Base-by-base conservation (phyloP, 176 grass and related monocot genomes). In the Rhynchospora pubera region DNA sequence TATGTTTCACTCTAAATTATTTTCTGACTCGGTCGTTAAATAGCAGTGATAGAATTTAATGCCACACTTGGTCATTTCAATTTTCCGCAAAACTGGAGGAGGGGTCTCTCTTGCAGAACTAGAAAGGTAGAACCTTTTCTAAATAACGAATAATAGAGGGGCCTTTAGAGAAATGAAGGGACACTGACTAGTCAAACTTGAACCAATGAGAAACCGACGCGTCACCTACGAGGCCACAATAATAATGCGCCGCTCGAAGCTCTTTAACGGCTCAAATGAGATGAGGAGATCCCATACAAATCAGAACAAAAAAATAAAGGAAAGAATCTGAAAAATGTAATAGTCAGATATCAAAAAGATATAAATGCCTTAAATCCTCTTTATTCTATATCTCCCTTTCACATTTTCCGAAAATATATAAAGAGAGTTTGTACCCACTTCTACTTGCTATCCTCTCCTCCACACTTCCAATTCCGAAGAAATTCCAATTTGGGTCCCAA, bases 151-250 rank as follows among this genome's bases (percentile, higher is more conserved):
- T 30, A 15, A 65, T 39, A 16, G 63, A 65, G 28, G 28, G 24
- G 28, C 62, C 34, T 34, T 14, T 1, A 2, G 12, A n/a, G 1
- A 18, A 67, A 43, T 43, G 1, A 67, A 18, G 5, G 55, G 58
- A 43, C 14, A 28, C 2, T 24, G 8, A 73, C 11, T 26, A 52
- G 12, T 24, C 21, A 28, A 26, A 75, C 48, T 3, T 13, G 70
- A 74, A 52, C 70, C 70, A 74, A 74, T 74, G 10, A 74, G 28
- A 52, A 75, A 75, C 12, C 4, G 47, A 75, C 71, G 46, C 12
- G 46, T 26, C 21, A 75, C 71, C 21, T 8, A 22, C n/a, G 10
- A 43, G 18, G 6, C 56, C 56, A n/a, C 16, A 58, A 58, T 58
- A 58, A 18, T 57, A 34, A 65, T 65, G 3, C 62, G 9, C 24